Conservation (phyloP, 345 rosid genomes). For the Acer negundo region DNA sequence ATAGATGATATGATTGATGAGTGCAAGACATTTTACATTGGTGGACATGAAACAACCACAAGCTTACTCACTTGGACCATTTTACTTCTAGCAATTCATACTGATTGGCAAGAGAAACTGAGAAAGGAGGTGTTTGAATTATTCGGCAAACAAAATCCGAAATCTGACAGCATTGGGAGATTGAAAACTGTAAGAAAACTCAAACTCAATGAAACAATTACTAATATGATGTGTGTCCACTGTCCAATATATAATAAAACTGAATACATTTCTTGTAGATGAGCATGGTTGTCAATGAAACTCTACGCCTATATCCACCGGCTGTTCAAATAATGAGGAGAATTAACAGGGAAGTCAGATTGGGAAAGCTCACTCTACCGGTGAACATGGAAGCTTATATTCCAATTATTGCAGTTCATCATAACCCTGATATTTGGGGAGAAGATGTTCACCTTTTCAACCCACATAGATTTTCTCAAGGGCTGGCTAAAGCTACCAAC, state of each 20-base stretch:
- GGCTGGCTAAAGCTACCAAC: constrained; percentile 39
- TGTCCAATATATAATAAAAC: neutral
- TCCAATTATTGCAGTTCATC: constrained; percentile 29
- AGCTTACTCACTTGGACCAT: constrained; percentile 39
- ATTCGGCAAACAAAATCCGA: constrained; percentile 27
- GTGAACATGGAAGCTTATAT: constrained; percentile 13
- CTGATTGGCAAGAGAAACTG: constrained; percentile 50
- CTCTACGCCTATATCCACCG: constrained; percentile 33
- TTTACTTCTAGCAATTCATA: constrained; percentile 41
- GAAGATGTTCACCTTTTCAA: constrained; percentile 38
- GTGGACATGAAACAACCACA: constrained; percentile 19
- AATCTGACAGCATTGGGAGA: constrained; percentile 28
- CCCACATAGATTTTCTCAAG: constrained; percentile 29
- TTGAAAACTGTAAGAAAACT: constrained; percentile 35
- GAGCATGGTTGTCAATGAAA: constrained; percentile 42
- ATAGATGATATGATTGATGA: constrained; percentile 45
- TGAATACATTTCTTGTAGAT: constrained; percentile 15
- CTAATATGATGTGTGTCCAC: no score
- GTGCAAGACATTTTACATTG: constrained; percentile 44
- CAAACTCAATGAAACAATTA: neutral
- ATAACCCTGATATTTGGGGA: constrained; percentile 33
- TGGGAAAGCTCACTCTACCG: constrained; percentile 30
- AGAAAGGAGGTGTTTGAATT: constrained; percentile 38
- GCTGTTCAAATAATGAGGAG: neutral
- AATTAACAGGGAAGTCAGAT: constrained; percentile 2